A percentile compares a stretch with the other conserved stretches of the same genome.
Conservation (phyloP, 345 rosid genomes). For the Lepidium sativum region DNA sequence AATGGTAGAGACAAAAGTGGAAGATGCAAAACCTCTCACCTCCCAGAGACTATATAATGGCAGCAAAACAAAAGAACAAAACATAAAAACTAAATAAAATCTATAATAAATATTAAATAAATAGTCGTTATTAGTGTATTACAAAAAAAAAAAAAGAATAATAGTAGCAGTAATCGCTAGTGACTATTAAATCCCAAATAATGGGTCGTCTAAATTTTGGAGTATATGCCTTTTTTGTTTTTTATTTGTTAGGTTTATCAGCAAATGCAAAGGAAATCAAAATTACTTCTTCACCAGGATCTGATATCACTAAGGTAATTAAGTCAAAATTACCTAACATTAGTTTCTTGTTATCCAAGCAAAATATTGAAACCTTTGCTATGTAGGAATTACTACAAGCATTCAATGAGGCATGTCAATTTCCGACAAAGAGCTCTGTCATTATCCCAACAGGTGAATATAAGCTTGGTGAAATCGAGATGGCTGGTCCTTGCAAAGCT, state of each 20-base stretch:
- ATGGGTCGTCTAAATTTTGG: conserved; percentile 13
- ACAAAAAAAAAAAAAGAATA: background rate
- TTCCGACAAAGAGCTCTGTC: background rate
- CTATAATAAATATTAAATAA: background rate
- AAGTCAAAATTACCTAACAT: background rate
- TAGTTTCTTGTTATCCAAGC: background rate
- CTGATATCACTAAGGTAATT: conserved; percentile 17
- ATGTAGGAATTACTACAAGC: conserved; percentile 17
- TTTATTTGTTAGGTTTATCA: no score
- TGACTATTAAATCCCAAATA: background rate
- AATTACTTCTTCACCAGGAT: conserved; percentile 6
- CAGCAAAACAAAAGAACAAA: background rate
- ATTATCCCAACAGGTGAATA: conserved; percentile 25
- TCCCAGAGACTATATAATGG: conserved; percentile 5
- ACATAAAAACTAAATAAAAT: background rate
- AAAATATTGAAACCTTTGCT: background rate
- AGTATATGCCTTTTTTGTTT: background rate
- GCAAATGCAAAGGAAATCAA: conserved; percentile 19
- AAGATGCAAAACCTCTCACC: no score
- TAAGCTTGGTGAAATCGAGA: conserved; percentile 7
- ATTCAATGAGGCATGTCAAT: conserved; percentile 24
- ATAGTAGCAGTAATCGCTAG: conserved; percentile 7
- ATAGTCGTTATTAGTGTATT: background rate
- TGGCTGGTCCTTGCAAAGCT: conserved; percentile 27
- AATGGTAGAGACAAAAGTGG: no score